These are phyloP conservation scores for Oryza brachyantha DNA, from an alignment of 176 grass and related monocot species.

Conservation along the genomic window DNA sequence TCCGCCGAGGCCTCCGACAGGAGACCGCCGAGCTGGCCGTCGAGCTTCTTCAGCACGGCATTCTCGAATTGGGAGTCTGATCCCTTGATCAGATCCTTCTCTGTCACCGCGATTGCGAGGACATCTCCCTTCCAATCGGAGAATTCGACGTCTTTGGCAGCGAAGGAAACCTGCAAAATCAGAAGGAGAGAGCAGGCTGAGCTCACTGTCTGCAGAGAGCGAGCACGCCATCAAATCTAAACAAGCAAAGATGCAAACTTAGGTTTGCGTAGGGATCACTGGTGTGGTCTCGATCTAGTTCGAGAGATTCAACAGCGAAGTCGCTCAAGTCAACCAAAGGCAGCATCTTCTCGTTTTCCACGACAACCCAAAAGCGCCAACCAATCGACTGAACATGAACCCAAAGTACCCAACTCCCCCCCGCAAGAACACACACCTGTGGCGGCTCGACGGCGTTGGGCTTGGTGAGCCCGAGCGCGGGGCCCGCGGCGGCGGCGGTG, in stretches of 20 bases:
- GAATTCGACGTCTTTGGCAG: slow-evolving; percentile 70
- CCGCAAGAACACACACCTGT: slow-evolving; percentile 45
- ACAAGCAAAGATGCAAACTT: not conserved
- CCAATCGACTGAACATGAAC: not conserved
- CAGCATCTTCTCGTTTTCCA: not conserved
- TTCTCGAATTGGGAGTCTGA: slow-evolving; percentile 83
- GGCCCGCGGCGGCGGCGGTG: slow-evolving; percentile 35
- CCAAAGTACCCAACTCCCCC: no score
- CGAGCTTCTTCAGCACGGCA: slow-evolving; percentile 63
- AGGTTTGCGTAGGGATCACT: not conserved
- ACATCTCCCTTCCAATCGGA: slow-evolving; percentile 87
- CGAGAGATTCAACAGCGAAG: not conserved
- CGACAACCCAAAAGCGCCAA: slow-evolving; percentile 16
- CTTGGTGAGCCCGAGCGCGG: slow-evolving; percentile 81
- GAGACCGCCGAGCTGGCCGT: slow-evolving; percentile 66
- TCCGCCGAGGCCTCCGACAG: slow-evolving; percentile 64
- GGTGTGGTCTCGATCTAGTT: slow-evolving; percentile 27
- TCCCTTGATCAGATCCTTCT: slow-evolving; percentile 82
- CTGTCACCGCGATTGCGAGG: slow-evolving; percentile 75
- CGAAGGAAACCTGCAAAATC: slow-evolving; percentile 58
- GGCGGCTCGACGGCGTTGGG: slow-evolving; percentile 63
- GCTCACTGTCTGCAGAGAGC: not conserved
- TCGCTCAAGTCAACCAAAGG: slow-evolving; percentile 5
- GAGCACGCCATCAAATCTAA: slow-evolving; percentile 1
- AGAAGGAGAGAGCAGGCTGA: not conserved